Percentiles rank a stretch among this genome's conserved stretches.
These are phyloP conservation scores for Globisporangium middletonii DNA, from an alignment of 352 stramenopile species.

Conservation along the genomic window DNA sequence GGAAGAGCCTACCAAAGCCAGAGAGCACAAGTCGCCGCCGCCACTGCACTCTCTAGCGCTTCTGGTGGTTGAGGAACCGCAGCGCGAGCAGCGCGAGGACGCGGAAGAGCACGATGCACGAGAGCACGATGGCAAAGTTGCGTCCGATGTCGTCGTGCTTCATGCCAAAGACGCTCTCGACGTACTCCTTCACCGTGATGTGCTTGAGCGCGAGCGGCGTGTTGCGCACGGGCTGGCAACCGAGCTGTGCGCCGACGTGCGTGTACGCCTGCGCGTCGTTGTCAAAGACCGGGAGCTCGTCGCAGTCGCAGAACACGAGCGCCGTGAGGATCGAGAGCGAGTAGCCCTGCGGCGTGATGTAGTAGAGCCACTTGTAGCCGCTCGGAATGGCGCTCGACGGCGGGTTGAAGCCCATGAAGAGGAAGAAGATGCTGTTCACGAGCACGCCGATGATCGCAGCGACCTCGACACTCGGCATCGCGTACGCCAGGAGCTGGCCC, in stretches of 20 bases:
- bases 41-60: conserved; percentile 11
- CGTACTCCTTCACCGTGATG: conserved; percentile 48
- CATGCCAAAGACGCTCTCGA: conserved; percentile 42
- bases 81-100: conserved; percentile 39
- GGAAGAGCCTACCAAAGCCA: no score
- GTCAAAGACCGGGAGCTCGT: conserved; percentile 26
- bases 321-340: conserved; percentile 27
- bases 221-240: conserved; percentile 31
- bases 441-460: conserved; percentile 30
- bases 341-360: conserved; percentile 37
- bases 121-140: conserved; percentile 38
- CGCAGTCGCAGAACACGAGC: conserved; percentile 37
- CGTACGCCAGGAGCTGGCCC: conserved; percentile 61
- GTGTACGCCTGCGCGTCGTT: conserved; percentile 18
- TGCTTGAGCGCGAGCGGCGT: conserved; percentile 23
- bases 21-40: no score
- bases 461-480: conserved; percentile 29
- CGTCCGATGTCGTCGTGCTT: conserved; percentile 48
- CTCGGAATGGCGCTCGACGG: conserved; percentile 16
- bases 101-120: conserved; percentile 42
- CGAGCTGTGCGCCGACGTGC: conserved; percentile 22
- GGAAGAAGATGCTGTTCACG: conserved; percentile 37
- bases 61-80: conserved; percentile 57
- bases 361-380: conserved; percentile 28
- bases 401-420: conserved; percentile 51